Base-by-base conservation (phyloP, 495 filamentous ascomycete genomes). In the Halenospora varia region DNA sequence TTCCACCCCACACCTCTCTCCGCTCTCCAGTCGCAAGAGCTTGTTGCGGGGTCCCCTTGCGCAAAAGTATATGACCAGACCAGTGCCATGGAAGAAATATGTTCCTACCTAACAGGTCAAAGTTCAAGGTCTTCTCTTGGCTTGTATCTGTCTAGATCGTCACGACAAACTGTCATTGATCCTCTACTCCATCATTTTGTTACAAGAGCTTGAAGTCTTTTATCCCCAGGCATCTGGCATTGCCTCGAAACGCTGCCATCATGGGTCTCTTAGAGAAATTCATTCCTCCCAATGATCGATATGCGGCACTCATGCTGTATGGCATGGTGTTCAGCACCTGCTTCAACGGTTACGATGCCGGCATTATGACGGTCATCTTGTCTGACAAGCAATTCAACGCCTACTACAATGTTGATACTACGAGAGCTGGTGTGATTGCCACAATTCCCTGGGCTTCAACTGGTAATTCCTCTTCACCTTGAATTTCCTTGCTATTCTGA, bases 301-400 rank as follows among this genome's bases (percentile, higher is more conserved):
- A 66, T 55, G 70, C 66, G 53, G 68, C 69, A 18, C 51, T 35
- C 6, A 35, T 35, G 29, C 29, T 35, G 29, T 35, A 35, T 71
- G 70, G 68, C 26, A 71, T 73, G 67, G 63, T 70, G 18, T 70
- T 70, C 55, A 61, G 62, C 2, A 67, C 66, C 39, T 71, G 70
- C 42, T 74, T 74, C 60, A 70, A 74, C 49, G 70, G 70, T 10
- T 74, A 71, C 45, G 71, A 73, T 64, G 69, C 71, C 26, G 71
- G 71, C 2, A 69, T 74, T 53, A 70, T 71, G 67, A 69, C 70
- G 10, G 69, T 71, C 53, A 74, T 74, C 42, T 48, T 74, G 42
- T 69, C 70, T 11, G 70, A 74, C 45, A 57, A 69, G 29, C 70
- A 71, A 20, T 74, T 74, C 39, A 71, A 62, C 23, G 52, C 65